These are phyloP conservation scores for Leccinum boreale DNA, from an alignment of 768 basidiomycete genomes.

Conservation along the genomic window DNA sequence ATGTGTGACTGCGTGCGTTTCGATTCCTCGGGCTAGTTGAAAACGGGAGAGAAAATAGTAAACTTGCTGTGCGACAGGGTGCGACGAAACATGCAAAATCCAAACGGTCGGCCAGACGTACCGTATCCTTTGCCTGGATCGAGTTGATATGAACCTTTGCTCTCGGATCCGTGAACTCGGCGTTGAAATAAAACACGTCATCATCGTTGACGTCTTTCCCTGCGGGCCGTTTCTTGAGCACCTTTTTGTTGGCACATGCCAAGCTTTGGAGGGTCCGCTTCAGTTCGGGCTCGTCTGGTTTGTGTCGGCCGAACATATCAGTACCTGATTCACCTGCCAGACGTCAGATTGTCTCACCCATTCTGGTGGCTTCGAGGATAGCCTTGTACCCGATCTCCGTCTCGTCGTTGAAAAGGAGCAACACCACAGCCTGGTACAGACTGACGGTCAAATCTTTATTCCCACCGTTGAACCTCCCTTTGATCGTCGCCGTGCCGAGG, in stretches of 20 bases:
- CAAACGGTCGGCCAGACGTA: constrained; percentile 37
- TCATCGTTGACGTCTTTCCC: constrained; percentile 74
- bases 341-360: constrained; percentile 53
- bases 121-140: constrained; percentile 91
- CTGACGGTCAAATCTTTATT: constrained; percentile 88
- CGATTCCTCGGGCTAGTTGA: constrained; percentile 74
- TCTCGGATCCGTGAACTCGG: constrained; percentile 74
- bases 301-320: background rate
- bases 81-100: background rate
- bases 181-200: constrained; percentile 82
- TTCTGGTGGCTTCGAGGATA: constrained; percentile 61
- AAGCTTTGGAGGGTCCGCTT: constrained; percentile 88
- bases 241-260: constrained; percentile 86
- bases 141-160: constrained; percentile 90
- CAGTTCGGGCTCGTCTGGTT: constrained; percentile 66
- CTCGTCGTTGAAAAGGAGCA: constrained; percentile 81
- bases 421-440: constrained; percentile 84
- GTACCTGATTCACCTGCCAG: background rate
- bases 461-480: constrained; percentile 61
- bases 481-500: constrained; percentile 78
- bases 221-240: constrained; percentile 74
- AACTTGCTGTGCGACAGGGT: background rate
- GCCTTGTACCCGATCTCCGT: constrained; percentile 59
- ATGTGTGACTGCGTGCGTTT: constrained; percentile 79
- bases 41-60: background rate